phyloP scores from a whole-genome alignment of 192 early-diverging fungal genomes.

The Ambispora gerdemannii region DNA sequence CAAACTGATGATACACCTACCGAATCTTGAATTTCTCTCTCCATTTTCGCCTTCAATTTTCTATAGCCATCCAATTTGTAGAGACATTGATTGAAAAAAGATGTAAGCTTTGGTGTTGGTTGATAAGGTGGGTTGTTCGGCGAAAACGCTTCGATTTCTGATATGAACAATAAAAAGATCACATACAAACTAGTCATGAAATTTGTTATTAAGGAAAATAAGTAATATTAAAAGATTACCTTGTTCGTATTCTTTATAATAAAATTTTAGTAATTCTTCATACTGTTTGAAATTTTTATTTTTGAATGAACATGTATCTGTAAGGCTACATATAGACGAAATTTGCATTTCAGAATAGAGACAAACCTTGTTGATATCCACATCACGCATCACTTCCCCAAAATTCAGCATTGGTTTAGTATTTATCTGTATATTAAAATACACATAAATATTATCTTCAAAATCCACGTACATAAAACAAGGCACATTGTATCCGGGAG shows the following conservation, averaged over 20 bases:
- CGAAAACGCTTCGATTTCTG: constrained; percentile 1
- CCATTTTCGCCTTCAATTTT: not conserved
- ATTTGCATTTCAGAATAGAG: not conserved
- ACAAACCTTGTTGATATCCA: not conserved
- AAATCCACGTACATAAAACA: constrained; percentile 62
- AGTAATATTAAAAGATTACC: not conserved
- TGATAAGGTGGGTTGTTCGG: constrained; percentile 1
- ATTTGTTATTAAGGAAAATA: not conserved
- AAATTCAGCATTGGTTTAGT: constrained; percentile 45
- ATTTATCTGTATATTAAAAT: constrained; percentile 52
- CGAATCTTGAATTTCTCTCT: not conserved
- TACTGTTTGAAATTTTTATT: not conserved
- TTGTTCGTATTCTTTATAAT: not conserved
- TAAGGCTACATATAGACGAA: not conserved
- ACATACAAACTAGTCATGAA: not conserved
- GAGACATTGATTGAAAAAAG: constrained; percentile 6
- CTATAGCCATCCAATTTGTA: constrained; percentile 10
- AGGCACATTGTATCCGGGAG: constrained; percentile 48
- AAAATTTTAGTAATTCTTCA: not conserved
- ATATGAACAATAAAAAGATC: not conserved
- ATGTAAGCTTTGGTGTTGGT: not conserved
- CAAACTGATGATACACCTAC: too few relatives aligned
- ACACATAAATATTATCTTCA: constrained; percentile 59
- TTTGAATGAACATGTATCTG: not conserved
- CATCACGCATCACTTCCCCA: constrained; percentile 36